Conservation (phyloP, 139 green algal species). For the Haematococcus lacustris region DNA sequence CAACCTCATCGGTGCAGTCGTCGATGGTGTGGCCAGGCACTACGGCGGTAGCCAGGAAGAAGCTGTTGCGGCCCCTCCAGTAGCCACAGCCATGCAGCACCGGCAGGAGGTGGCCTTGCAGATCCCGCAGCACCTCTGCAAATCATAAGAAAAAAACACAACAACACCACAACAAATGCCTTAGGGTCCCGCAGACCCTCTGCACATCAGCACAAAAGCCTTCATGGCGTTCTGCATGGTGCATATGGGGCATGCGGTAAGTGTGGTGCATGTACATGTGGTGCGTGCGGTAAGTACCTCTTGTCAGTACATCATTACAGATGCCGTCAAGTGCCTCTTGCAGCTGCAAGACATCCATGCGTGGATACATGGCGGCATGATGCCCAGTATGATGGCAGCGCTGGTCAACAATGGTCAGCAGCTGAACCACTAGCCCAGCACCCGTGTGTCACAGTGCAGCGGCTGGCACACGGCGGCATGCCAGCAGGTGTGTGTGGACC, state of each 20-base stretch:
- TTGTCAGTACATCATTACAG: no score
- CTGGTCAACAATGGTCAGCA: slow-evolving; percentile 2
- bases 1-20: neutral
- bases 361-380: neutral
- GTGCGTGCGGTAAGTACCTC: no score
- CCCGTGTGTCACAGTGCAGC: neutral
- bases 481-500: neutral
- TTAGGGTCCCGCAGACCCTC: no score
- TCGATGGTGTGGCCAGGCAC: neutral
- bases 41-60: neutral
- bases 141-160: no score
- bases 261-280: no score
- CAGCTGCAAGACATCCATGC: neutral
- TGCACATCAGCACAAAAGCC: no score
- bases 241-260: no score
- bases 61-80: neutral
- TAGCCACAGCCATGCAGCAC: neutral
- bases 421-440: neutral
- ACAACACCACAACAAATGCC: no score
- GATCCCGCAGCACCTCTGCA: neutral
- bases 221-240: no score
- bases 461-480: neutral
- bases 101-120: neutral
- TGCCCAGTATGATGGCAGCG: neutral
- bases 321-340: no score